Conservation (phyloP, 1,284 basidiomycete species). For the Termitomyces sp. region DNA sequence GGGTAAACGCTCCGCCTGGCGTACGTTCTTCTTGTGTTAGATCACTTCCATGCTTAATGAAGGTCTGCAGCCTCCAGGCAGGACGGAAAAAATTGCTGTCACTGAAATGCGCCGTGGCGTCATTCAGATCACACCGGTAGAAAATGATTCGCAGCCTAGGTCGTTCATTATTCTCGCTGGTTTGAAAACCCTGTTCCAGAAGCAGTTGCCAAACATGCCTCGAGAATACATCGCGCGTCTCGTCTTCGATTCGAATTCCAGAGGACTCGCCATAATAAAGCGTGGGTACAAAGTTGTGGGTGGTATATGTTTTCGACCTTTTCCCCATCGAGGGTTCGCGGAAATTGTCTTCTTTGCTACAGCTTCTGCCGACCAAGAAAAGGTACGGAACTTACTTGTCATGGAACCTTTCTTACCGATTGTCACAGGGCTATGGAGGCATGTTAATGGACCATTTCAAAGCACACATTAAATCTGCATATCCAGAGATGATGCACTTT, state of each 20-base stretch:
- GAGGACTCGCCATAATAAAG: slow-evolving; percentile 92
- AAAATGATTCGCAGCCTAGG: slow-evolving; percentile 75
- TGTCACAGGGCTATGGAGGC: slow-evolving; percentile 85
- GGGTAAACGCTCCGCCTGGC: slow-evolving; percentile 39
- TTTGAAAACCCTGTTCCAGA: slow-evolving; percentile 95
- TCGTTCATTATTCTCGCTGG: slow-evolving; percentile 87
- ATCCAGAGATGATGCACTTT: slow-evolving; percentile 89
- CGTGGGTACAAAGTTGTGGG: slow-evolving; percentile 94
- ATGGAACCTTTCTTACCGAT: slow-evolving; percentile 4
- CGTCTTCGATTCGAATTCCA: slow-evolving; percentile 91
- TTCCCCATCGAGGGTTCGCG: slow-evolving; percentile 91
- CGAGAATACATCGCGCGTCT: slow-evolving; percentile 97
- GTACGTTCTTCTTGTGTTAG: slow-evolving; percentile 30
- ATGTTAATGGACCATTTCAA: slow-evolving; percentile 99
- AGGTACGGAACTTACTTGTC: slow-evolving; percentile 46
- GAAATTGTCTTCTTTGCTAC: slow-evolving; percentile 99
- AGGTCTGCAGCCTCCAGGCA: slow-evolving; percentile 40
- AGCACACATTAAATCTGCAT: slow-evolving; percentile 78
- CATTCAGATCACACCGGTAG: slow-evolving; percentile 83
- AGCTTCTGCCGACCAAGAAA: slow-evolving; percentile 94
- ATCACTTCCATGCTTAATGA: slow-evolving; percentile 3
- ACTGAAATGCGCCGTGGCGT: slow-evolving; percentile 81
- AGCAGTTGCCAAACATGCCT: slow-evolving; percentile 98
- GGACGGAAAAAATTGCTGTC: slow-evolving; percentile 74
- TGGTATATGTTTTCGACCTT: slow-evolving; percentile 96